phyloP scores from a whole-genome alignment of 2,329 filamentous ascomycete species.

The Plectosphaerella sp. region DNA sequence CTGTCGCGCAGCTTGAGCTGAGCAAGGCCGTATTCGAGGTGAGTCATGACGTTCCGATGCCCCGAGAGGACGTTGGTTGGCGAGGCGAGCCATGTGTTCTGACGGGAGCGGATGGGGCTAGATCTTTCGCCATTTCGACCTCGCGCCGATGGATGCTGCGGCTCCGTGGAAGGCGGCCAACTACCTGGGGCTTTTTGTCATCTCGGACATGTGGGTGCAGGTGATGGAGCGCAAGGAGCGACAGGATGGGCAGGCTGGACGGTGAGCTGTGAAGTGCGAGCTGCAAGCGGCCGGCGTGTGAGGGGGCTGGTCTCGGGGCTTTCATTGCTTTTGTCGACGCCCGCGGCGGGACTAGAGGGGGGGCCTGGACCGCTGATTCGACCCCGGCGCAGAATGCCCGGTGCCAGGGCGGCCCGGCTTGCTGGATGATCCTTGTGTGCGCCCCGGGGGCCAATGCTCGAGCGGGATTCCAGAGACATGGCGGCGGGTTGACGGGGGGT shows the following conservation, averaged over 20 bases:
- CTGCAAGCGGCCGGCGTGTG: no score
- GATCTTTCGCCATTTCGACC: constrained; percentile 23
- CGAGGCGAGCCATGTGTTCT: neutral
- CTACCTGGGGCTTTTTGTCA: constrained; percentile 20
- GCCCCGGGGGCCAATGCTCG: no score
- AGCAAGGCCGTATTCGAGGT: constrained; percentile 27
- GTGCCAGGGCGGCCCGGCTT: no score
- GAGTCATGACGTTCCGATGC: constrained; percentile 9
- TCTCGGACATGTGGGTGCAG: constrained; percentile 27
- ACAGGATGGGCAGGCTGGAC: neutral
- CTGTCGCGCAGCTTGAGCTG: constrained; percentile 9
- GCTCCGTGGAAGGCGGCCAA: constrained; percentile 21
- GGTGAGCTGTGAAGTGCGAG: neutral
- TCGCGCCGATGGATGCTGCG: constrained; percentile 18
- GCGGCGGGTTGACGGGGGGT: no score
- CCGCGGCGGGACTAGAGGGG: no score
- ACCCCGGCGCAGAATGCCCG: no score
- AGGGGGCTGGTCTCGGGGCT: no score
- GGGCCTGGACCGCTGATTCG: no score
- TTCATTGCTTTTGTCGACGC: no score
- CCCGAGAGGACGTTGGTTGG: no score
- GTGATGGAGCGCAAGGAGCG: constrained; percentile 15
- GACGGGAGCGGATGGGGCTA: constrained; percentile 4
- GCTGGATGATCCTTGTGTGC: no score
- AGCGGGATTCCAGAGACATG: no score